Evolutionary conservation across 116 monocot genomes (phyloP).

Genomic region (Phalaenopsis hybrid): DNA sequence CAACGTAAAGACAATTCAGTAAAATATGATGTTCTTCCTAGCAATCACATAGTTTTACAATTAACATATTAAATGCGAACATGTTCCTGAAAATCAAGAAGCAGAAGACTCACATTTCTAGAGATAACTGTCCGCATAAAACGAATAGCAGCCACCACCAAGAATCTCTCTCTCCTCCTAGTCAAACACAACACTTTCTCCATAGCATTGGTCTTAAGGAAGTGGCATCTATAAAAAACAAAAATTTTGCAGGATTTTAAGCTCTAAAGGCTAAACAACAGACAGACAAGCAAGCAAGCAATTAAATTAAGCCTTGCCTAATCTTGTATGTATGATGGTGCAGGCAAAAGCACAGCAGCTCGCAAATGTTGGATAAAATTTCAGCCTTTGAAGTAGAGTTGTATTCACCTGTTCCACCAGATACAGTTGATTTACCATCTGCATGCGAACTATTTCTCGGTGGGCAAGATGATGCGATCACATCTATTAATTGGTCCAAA

Average conservation of each 20-base stretch:
- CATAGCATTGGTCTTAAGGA: constrained; percentile 53
- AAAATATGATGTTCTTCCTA: not conserved
- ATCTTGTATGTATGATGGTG: constrained; percentile 85
- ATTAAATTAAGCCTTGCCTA: constrained; percentile 42
- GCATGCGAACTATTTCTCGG: constrained; percentile 23
- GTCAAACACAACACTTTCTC: constrained; percentile 55
- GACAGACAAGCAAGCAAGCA: not conserved
- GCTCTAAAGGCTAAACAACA: not conserved
- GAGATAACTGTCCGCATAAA: constrained; percentile 62
- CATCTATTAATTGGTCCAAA: constrained; percentile 73
- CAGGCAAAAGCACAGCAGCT: constrained; percentile 89
- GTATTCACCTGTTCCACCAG: constrained; percentile 24
- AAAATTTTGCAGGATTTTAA: constrained; percentile 4
- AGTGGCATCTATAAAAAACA: constrained; percentile 35
- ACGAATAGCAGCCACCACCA: constrained; percentile 64
- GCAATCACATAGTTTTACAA: not conserved
- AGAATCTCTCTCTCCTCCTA: constrained; percentile 43
- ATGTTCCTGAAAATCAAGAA: not conserved
- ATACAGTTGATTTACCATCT: constrained; percentile 16
- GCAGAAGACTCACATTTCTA: constrained; percentile 40
- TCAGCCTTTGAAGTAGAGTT: constrained; percentile 56
- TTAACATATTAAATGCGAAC: not conserved
- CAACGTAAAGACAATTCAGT: not conserved
- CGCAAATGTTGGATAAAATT: constrained; percentile 88
- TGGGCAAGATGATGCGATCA: constrained; percentile 67